Conservation (phyloP, 129 eudicot species). For the Deinandra increscens region DNA sequence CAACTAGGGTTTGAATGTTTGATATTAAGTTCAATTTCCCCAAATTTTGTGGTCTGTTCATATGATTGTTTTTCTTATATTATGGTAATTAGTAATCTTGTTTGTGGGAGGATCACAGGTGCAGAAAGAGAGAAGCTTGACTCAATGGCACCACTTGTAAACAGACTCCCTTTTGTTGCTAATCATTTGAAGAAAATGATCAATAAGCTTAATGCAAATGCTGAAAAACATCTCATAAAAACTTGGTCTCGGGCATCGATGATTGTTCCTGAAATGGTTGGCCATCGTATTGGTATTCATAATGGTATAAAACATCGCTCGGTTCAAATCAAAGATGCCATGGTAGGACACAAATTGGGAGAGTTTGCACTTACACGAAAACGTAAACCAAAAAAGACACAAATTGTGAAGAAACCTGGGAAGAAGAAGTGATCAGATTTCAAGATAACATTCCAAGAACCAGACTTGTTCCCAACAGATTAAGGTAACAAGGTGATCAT, state of each 20-base stretch:
- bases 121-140: conserved; percentile 6
- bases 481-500: conserved; percentile 19
- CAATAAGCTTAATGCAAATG: conserved; percentile 33
- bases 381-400: conserved; percentile 37
- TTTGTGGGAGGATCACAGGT: conserved; percentile 10
- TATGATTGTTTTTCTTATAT: not conserved
- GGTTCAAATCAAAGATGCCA: conserved; percentile 35
- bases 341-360: conserved; percentile 60
- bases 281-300: conserved; percentile 45
- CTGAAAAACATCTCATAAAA: conserved; percentile 36
- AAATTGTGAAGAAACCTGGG: conserved; percentile 29
- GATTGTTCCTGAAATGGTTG: conserved; percentile 53
- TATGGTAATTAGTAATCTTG: conserved; percentile 3
- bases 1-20: not conserved
- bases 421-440: conserved; percentile 32
- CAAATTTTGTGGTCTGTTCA: not conserved
- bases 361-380: conserved; percentile 43
- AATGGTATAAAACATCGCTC: conserved; percentile 40
- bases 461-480: not conserved
- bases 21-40: not conserved
- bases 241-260: conserved; percentile 53
- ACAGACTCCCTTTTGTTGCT: conserved; percentile 55
- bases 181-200: conserved; percentile 41
- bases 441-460: not conserved
- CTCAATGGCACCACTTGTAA: conserved; percentile 37